Conservation (phyloP, 257 asterid species). For the Nicotiana paniculata region DNA sequence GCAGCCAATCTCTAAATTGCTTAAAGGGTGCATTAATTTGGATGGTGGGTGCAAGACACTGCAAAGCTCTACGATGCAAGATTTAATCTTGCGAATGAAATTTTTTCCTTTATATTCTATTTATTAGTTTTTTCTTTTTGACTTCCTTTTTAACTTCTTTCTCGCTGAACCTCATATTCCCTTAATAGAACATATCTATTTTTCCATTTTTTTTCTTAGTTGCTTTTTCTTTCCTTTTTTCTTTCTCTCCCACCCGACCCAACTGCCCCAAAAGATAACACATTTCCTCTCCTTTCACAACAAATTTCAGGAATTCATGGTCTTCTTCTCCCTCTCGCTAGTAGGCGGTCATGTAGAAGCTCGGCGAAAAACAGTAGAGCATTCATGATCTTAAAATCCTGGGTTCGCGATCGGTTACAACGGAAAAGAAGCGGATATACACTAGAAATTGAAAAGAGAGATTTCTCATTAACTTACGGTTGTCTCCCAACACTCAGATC, state of each 20-base stretch:
- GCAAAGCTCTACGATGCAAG: not conserved
- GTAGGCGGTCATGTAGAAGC: no score
- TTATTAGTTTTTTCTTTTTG: not conserved
- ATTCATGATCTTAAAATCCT: no score
- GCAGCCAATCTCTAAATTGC: not conserved
- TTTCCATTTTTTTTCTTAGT: not conserved
- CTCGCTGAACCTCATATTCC: not conserved
- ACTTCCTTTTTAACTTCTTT: not conserved
- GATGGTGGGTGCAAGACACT: not conserved
- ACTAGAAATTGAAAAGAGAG: not conserved
- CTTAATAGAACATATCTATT: not conserved
- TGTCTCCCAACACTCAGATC: constrained; percentile 88
- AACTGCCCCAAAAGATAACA: no score
- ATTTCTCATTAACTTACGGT: constrained; percentile 48
- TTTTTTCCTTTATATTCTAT: not conserved
- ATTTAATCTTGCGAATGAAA: not conserved
- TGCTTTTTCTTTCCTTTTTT: not conserved
- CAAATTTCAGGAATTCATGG: no score
- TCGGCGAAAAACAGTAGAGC: no score
- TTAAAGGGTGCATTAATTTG: not conserved
- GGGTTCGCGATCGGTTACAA: no score
- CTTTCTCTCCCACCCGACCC: not conserved
- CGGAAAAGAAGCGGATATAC: not conserved
- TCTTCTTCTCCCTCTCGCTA: no score
- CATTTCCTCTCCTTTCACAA: no score